These are phyloP conservation scores for Rhodotorula sp. DNA, from an alignment of 1,284 basidiomycete species.

Conservation along the genomic window DNA sequence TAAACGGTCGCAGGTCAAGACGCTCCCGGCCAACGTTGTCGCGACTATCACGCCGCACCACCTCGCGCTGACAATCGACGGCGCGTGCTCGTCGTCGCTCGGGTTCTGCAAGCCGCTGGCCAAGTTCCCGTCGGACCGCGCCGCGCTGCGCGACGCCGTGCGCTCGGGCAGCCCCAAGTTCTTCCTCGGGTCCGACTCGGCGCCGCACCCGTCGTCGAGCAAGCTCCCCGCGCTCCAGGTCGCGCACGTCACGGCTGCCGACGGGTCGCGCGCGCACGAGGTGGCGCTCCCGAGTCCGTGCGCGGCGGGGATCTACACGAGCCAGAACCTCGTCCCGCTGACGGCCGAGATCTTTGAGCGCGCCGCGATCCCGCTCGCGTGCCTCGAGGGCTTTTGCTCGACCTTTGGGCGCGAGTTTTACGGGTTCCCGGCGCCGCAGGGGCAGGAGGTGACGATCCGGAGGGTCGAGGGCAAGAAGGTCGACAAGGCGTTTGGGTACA, in stretches of 20 bases:
- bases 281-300: conserved; percentile 61
- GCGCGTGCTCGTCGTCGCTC: conserved; percentile 95
- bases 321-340: conserved; percentile 82
- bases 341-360: conserved; percentile 80
- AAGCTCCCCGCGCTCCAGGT: conserved; percentile 71
- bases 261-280: conserved; percentile 15
- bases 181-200: conserved; percentile 97
- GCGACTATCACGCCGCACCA: conserved; percentile 99
- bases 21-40: conserved; percentile 82
- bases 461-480: conserved; percentile 52
- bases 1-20: conserved; percentile 58
- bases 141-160: conserved; percentile 79
- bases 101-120: conserved; percentile 99
- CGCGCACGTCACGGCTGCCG: conserved; percentile 1
- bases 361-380: conserved; percentile 64
- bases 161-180: conserved; percentile 84
- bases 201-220: conserved; percentile 79
- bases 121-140: conserved; percentile 89
- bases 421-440: conserved; percentile 52
- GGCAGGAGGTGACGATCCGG: conserved; percentile 51
- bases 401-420: conserved; percentile 79
- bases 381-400: conserved; percentile 75
- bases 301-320: conserved; percentile 92
- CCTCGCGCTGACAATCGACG: conserved; percentile 89
- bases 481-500: conserved; percentile 56